Evolutionary conservation across 2,329 filamentous ascomycete genomes (phyloP).

Genomic region (Fusarium decemcellulare): DNA sequence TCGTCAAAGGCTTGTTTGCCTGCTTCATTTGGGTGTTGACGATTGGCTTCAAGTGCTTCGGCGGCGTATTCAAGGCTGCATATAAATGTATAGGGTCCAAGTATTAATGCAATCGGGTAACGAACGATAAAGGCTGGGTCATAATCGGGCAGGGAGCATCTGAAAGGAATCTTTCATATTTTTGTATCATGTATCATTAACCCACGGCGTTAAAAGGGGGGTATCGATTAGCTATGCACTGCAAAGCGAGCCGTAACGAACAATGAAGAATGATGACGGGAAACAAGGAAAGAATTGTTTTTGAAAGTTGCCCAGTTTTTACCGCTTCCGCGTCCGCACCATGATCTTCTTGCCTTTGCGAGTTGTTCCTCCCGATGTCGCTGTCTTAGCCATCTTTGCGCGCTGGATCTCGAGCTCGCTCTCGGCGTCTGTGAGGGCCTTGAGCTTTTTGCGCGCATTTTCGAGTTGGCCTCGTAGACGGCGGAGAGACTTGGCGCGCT

Average conservation of each 20-base stretch:
- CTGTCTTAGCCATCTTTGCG: slow-evolving; percentile 76
- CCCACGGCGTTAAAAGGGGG: slow-evolving; percentile 43
- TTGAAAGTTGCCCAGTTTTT: slow-evolving; percentile 44
- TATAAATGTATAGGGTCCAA: slow-evolving; percentile 65
- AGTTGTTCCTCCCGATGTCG: slow-evolving; percentile 71
- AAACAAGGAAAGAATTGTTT: slow-evolving; percentile 19
- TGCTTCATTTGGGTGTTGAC: slow-evolving; percentile 71
- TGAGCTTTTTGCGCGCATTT: slow-evolving; percentile 67
- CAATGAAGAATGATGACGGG: slow-evolving; percentile 8
- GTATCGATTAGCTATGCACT: slow-evolving; percentile 45
- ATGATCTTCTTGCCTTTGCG: slow-evolving; percentile 74
- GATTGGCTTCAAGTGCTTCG: slow-evolving; percentile 67
- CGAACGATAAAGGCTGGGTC: background rate
- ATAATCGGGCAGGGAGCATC: background rate
- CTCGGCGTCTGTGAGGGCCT: slow-evolving; percentile 69
- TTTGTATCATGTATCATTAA: slow-evolving; percentile 47
- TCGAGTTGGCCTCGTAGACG: slow-evolving; percentile 65
- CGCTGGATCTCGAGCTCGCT: slow-evolving; percentile 70
- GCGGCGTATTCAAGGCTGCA: slow-evolving; percentile 64
- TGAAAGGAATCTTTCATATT: slow-evolving; percentile 19
- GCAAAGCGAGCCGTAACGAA: slow-evolving; percentile 42
- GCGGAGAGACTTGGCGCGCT: slow-evolving; percentile 59
- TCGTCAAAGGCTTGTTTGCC: slow-evolving; percentile 69
- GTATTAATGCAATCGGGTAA: slow-evolving; percentile 48
- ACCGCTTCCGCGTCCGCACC: slow-evolving; percentile 74